phyloP scores from a whole-genome alignment of 768 basidiomycete species.

The Termitomyces sp. region DNA sequence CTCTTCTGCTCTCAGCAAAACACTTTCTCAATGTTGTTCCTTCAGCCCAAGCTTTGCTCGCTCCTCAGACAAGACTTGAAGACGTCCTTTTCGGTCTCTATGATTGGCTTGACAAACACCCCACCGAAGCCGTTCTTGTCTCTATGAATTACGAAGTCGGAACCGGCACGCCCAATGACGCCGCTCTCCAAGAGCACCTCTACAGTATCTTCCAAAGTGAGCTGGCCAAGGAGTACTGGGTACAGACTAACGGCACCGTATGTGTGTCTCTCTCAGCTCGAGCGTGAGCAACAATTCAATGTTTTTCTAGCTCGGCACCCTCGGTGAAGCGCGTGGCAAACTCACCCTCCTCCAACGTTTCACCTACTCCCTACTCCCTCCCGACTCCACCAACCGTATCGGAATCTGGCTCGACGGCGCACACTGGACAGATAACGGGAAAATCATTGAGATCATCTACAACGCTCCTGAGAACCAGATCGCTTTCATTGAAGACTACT shows the following conservation, averaged over 20 bases:
- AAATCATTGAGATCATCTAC: constrained; percentile 38
- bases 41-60: constrained; percentile 35
- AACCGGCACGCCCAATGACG: constrained; percentile 38
- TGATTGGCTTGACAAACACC: constrained; percentile 45
- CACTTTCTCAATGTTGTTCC: not conserved
- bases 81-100: constrained; percentile 50
- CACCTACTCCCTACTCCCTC: constrained; percentile 34
- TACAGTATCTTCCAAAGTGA: constrained; percentile 34
- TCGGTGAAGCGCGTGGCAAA: constrained; percentile 49
- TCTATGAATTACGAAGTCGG: constrained; percentile 46
- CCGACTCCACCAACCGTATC: constrained; percentile 30
- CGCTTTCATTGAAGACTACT: constrained; percentile 47
- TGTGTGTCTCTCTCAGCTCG: constrained; percentile 9
- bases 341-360: constrained; percentile 47
- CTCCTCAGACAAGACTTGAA: constrained; percentile 39
- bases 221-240: constrained; percentile 40
- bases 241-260: constrained; percentile 38
- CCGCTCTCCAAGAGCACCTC: constrained; percentile 35
- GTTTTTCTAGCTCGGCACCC: constrained; percentile 34
- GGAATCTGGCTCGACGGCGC: constrained; percentile 39
- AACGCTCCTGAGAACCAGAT: constrained; percentile 30
- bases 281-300: not conserved
- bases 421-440: constrained; percentile 46
- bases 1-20: not conserved
- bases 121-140: constrained; percentile 45